Conservation (phyloP, 2,329 filamentous ascomycete species). For the Aspergillus sclerotialis region DNA sequence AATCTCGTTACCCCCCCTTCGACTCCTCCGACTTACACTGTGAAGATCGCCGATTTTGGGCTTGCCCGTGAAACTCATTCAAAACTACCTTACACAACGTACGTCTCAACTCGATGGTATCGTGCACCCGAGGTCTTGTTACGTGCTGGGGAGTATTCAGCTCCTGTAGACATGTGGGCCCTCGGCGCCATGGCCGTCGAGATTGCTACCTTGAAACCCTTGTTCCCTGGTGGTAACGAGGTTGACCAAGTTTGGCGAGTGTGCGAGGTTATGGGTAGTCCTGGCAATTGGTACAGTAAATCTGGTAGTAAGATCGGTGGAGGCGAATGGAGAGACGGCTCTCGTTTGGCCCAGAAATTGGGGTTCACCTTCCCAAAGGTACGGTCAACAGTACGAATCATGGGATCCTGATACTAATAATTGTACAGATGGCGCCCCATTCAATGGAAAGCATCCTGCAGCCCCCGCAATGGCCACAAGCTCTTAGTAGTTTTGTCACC, state of each 20-base stretch:
- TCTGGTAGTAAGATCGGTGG: constrained; percentile 78
- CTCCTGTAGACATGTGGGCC: constrained; percentile 97
- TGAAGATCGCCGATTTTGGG: constrained; percentile 98
- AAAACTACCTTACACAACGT: constrained; percentile 93
- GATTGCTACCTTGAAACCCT: constrained; percentile 88
- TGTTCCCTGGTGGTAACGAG: constrained; percentile 96
- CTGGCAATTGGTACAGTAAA: constrained; percentile 97
- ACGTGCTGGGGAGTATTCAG: constrained; percentile 91
- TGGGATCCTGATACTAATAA: constrained; percentile 9
- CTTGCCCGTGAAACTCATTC: constrained; percentile 96
- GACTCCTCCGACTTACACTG: constrained; percentile 86
- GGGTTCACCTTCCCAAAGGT: constrained; percentile 94
- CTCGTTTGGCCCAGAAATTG: constrained; percentile 84
- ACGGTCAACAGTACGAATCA: constrained; percentile 13
- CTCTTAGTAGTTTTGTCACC: constrained; percentile 86
- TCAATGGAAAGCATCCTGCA: constrained; percentile 91
- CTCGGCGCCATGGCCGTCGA: constrained; percentile 98
- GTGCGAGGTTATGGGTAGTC: constrained; percentile 98
- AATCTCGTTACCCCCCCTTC: constrained; percentile 88
- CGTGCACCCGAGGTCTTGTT: constrained; percentile 87
- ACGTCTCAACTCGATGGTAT: constrained; percentile 96
- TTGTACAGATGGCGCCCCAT: constrained; percentile 80
- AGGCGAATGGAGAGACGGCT: constrained; percentile 95
- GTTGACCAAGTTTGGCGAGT: constrained; percentile 99
- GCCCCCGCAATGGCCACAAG: constrained; percentile 81